These are phyloP conservation scores for Cicer judaicum DNA, from an alignment of 306 rosid species.

Conservation along the genomic window DNA sequence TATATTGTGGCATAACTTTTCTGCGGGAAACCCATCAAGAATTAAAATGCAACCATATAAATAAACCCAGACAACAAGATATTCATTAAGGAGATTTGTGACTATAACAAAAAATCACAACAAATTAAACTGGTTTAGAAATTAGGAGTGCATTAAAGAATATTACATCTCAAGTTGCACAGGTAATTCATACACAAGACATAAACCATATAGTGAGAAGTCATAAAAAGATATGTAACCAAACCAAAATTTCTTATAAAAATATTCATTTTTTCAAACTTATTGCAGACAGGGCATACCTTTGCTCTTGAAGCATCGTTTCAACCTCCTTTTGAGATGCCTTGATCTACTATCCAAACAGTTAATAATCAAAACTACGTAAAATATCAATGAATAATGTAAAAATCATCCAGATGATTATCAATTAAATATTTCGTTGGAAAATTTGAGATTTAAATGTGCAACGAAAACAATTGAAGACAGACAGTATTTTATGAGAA, in stretches of 20 bases:
- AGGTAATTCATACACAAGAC: constrained; percentile 6
- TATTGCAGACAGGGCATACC: constrained; percentile 60
- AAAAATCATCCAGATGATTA: constrained; percentile 13
- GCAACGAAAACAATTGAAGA: constrained; percentile 28
- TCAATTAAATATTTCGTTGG: constrained; percentile 5
- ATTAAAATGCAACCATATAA: constrained; percentile 32
- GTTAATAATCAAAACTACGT: constrained; percentile 35
- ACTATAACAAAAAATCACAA: constrained; percentile 5
- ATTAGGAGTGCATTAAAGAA: constrained; percentile 5
- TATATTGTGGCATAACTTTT: constrained; percentile 1
- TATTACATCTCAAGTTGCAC: neutral
- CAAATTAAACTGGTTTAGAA: constrained; percentile 24
- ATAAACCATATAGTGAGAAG: constrained; percentile 12
- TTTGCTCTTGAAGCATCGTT: constrained; percentile 81
- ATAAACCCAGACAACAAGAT: constrained; percentile 15
- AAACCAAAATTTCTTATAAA: constrained; percentile 34
- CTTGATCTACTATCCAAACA: constrained; percentile 67
- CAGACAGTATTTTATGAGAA: neutral
- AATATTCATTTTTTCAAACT: constrained; percentile 36
- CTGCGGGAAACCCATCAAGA: constrained; percentile 17
- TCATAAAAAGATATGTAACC: constrained; percentile 22
- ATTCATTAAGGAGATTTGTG: constrained; percentile 17
- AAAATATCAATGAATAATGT: constrained; percentile 36
- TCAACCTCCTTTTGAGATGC: constrained; percentile 85
- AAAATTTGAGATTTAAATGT: constrained; percentile 14